Base-by-base conservation (phyloP, 192 early-diverging fungal species). In the Coemansia sp. region DNA sequence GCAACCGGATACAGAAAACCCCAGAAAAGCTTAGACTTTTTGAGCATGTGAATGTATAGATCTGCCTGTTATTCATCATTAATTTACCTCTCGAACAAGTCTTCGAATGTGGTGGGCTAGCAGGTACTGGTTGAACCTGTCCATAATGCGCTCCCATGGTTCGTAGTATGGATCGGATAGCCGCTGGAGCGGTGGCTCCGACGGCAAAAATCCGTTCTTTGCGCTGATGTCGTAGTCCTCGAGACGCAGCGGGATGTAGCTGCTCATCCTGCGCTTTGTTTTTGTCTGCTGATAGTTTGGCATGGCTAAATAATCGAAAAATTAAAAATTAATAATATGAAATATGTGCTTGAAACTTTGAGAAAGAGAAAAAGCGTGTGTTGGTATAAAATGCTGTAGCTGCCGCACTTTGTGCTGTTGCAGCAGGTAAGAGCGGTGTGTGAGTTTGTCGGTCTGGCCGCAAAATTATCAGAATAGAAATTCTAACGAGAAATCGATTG, bases 101-200 rank as follows among this genome's bases (percentile, higher is more conserved):
- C 82, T 78, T 53, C 91, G 80, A 46, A 91, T 69, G 41, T 83
- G 79, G 57, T 86, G 86, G 33, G 83, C 83, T 21, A 96, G 81
- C 57, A 90, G 57, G 23, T 92, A 82, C 19, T 82, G 82, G 50
- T 89, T 87, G 69, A 93, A 85, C 57, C 85, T 65, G 46, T 91
- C 86, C 71, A 96, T 82, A 55, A 90, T 81, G 0, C 45, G 51
- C 73, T 96, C 94, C 96, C 94, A 98, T 1, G 90, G 89, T 37
- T 85, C 84, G 75, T 84, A 98, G 67, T 93, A 89, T 21, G 82
- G 80, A 30, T 90, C 77, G 15, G 88, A 73, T 10, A 98, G 71
- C 27, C 91, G 76, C 6, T 75, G 69, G 55, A 95, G 69, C 38
- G 94, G 94, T 34, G 87, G 86, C 25, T 82, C 75, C 15, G 73